A percentile compares a stretch with the other conserved stretches of the same genome.
Conservation (phyloP, 176 grass and related monocot genomes). For the Triticum timopheevii region DNA sequence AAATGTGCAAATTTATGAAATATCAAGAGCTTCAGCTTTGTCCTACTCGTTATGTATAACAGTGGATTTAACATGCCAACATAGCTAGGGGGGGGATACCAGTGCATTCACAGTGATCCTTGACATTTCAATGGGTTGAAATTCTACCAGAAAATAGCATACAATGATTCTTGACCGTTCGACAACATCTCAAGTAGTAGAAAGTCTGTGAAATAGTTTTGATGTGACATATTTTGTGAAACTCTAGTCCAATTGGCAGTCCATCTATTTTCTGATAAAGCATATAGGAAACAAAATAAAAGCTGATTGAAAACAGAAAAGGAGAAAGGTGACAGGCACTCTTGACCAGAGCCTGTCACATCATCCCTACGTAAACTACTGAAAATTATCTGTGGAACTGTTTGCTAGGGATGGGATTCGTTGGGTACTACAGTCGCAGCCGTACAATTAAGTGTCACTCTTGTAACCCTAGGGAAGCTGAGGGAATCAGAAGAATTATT, state of each 20-base stretch:
- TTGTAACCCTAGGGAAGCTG: slow-evolving; percentile 53
- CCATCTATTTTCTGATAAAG: slow-evolving; percentile 16
- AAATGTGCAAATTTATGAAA: neutral
- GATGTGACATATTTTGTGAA: neutral
- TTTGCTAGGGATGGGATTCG: slow-evolving; percentile 85
- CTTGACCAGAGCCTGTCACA: neutral
- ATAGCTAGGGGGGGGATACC: neutral
- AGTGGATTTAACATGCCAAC: neutral
- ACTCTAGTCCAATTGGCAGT: neutral
- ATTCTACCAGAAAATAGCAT: neutral
- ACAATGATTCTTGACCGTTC: neutral
- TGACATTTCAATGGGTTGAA: neutral
- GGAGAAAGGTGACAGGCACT: neutral
- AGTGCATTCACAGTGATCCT: neutral
- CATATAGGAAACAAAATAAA: neutral
- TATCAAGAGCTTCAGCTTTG: neutral
- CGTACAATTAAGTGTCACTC: slow-evolving; percentile 61
- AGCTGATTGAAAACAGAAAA: neutral
- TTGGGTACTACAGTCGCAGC: slow-evolving; percentile 53
- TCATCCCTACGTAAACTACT: neutral
- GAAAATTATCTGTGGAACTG: slow-evolving; percentile 16
- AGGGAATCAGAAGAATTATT: slow-evolving; percentile 83
- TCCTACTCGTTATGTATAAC: neutral
- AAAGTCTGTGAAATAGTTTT: neutral
- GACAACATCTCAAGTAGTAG: neutral